Base-by-base conservation (phyloP, 768 basidiomycete genomes). In the Serendipita sp. region DNA sequence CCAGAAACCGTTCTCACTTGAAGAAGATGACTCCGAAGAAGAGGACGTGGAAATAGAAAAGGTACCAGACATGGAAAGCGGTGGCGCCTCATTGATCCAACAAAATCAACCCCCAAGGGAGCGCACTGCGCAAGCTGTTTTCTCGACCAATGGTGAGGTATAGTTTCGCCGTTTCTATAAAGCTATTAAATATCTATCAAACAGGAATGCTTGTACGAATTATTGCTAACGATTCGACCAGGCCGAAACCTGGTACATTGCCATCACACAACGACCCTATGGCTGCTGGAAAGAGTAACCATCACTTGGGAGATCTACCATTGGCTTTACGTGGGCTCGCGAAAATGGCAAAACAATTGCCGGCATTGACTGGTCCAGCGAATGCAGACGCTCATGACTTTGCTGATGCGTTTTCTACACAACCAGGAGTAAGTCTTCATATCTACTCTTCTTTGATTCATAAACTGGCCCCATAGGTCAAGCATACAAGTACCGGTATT, bases 101-200 rank as follows among this genome's bases (percentile, higher is more conserved):
- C 55, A 60, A n/a, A 60, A 60, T 60, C 55, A 60, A 60, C 55
- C 55, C 8, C 55, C 55, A n/a, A 29, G 55, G 31, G 55, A 60
- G n/a, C 55, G 55, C 8, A 60, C 55, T 8, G 23, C 55, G 4
- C 55, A 60, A n/a, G 55, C 55, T 11, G 55, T 60, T 6, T 60
- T 60, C 31, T 60, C 55, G 10, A 36, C 33, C 8, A 60, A 60
- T 60, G 55, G 55, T 60, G 34, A 8, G 48, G n/a, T 23, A 23
- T 23, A n/a, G 31, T 52, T 52, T 23, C 18, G 6, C 16, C 31
- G 6, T 6, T 52, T 6, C 16, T 60, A 11, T 60, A 10, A 4
- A 18, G 5, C 48, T n/a, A 6, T 6, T 50, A 5, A 16, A 60
- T 60, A 18, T 11, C 31, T 8, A 60, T 60, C 10, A n/a, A 29